A percentile compares a stretch with the other conserved stretches of the same genome.
phyloP scores from a whole-genome alignment of 345 rosid species.

The Corchorus olitorius region DNA sequence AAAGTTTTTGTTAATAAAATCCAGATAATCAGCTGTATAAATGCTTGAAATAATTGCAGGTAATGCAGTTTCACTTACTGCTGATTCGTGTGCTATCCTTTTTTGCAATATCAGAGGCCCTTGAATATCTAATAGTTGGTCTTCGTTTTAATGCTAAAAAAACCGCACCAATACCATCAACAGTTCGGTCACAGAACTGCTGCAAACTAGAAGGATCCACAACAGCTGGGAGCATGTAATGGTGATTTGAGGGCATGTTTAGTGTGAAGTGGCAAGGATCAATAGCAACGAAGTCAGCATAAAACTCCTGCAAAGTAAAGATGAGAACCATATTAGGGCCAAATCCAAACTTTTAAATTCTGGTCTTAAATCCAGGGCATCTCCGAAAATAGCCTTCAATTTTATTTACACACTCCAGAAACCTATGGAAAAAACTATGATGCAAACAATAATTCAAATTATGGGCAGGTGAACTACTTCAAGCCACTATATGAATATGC shows the following conservation, averaged over 20 bases:
- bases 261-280: constrained; percentile 91
- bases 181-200: constrained; percentile 76
- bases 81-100: constrained; percentile 93
- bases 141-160: constrained; percentile 89
- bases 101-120: constrained; percentile 95
- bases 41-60: not conserved
- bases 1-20: constrained; percentile 2
- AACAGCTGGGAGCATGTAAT: constrained; percentile 96
- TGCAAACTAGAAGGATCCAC: constrained; percentile 92
- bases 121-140: constrained; percentile 90
- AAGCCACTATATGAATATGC: not conserved
- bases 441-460: not conserved
- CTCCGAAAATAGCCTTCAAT: not conserved
- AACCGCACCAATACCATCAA: constrained; percentile 85
- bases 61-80: constrained; percentile 54
- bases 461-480: constrained; percentile 6
- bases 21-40: not conserved
- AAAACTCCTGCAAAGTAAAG: constrained; percentile 77
- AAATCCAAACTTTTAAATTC: not conserved
- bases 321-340: constrained; percentile 14
- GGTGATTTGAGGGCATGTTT: constrained; percentile 75
- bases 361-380: not conserved
- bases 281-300: constrained; percentile 88
- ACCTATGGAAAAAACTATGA: constrained; percentile 7
- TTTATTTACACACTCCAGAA: constrained; percentile 5